phyloP scores from a whole-genome alignment of 2,329 filamentous ascomycete genomes.

The Verticillium nubilum region DNA sequence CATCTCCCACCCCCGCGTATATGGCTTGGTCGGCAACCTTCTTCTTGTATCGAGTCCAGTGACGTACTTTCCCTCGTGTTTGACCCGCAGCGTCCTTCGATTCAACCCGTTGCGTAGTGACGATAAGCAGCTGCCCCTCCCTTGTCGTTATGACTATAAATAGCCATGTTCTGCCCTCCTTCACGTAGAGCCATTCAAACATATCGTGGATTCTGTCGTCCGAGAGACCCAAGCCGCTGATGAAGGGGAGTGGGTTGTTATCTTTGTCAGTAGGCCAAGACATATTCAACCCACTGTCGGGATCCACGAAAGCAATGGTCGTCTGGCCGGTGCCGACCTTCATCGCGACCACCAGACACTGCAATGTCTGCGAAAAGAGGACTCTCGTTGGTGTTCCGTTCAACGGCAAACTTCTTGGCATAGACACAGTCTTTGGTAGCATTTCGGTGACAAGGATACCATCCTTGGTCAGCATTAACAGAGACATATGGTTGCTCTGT shows the following conservation, averaged over 20 bases:
- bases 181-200: constrained; percentile 57
- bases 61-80: constrained; percentile 33
- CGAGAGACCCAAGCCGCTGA: constrained; percentile 49
- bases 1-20: constrained; percentile 49
- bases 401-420: constrained; percentile 44
- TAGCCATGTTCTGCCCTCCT: constrained; percentile 52
- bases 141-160: constrained; percentile 58
- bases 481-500: constrained; percentile 29
- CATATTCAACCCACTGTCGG: constrained; percentile 46
- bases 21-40: constrained; percentile 40
- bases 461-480: constrained; percentile 45
- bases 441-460: constrained; percentile 50
- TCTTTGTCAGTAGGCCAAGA: constrained; percentile 39
- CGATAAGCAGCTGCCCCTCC: constrained; percentile 49
- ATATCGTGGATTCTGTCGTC: constrained; percentile 57
- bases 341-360: constrained; percentile 49
- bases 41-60: constrained; percentile 48
- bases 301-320: constrained; percentile 48
- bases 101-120: constrained; percentile 22
- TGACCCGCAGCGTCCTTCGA: constrained; percentile 14
- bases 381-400: constrained; percentile 44
- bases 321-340: constrained; percentile 36
- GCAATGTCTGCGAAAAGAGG: constrained; percentile 48
- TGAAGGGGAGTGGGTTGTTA: constrained; percentile 36
- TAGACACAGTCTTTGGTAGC: constrained; percentile 34